Conservation (phyloP, 176 grass and related monocot species). For the Zea mays region Zm-B73-REFERENCE-NAM-5.0 NC_050101.1:115290001-115290500, state of each 20-base stretch:
- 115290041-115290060: constrained; percentile 96
- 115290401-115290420: too few relatives aligned
- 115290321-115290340: too few relatives aligned
- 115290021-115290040: constrained; percentile 87
- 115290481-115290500: too few relatives aligned
- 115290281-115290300: neutral
- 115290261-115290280: constrained; percentile 56
- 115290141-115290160: constrained; percentile 24
- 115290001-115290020: constrained; percentile 89
- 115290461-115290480: too few relatives aligned
- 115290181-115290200: neutral
- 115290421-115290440: too few relatives aligned
- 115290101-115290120: constrained; percentile 60
- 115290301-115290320: constrained; percentile 9
- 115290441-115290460: too few relatives aligned
- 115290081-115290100: constrained; percentile 98
- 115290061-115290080: constrained; percentile 95
- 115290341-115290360: neutral
- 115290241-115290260: constrained; percentile 22
- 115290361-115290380: neutral
- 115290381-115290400: neutral
- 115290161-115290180: neutral
- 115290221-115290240: neutral
- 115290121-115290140: constrained; percentile 80
- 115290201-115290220: neutral